A percentile compares a stretch with the other conserved stretches of the same genome.
These are phyloP conservation scores for Plenodomus tracheiphilus DNA, from an alignment of 2,329 filamentous ascomycete species.

Conservation along the genomic window DNA sequence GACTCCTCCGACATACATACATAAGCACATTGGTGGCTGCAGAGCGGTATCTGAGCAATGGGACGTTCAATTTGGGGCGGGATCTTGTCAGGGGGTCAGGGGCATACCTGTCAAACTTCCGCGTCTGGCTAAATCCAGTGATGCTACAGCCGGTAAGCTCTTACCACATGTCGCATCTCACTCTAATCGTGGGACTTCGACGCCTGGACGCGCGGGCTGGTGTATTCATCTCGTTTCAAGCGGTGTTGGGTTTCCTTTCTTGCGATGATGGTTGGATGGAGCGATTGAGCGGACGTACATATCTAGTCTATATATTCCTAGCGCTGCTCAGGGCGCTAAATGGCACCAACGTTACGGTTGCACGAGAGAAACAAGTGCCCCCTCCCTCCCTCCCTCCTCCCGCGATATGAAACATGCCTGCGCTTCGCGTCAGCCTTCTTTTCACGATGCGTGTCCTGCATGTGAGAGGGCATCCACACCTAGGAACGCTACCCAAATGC, in stretches of 20 bases:
- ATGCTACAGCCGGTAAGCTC: background rate
- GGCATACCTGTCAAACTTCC: slow-evolving; percentile 9
- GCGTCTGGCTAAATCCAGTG: background rate
- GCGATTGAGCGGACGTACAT: background rate
- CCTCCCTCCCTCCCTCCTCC: no score
- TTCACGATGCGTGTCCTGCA: background rate
- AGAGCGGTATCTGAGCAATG: slow-evolving; percentile 18
- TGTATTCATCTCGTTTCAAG: background rate
- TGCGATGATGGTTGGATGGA: background rate
- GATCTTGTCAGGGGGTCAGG: slow-evolving; percentile 29
- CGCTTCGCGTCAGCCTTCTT: background rate
- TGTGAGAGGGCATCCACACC: no score
- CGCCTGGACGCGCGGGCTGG: background rate
- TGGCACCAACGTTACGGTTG: slow-evolving; percentile 15
- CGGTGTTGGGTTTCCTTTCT: slow-evolving; percentile 7
- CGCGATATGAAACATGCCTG: no score
- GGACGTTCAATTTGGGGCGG: slow-evolving; percentile 12
- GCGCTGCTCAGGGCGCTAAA: slow-evolving; percentile 23
- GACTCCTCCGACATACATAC: slow-evolving; percentile 16
- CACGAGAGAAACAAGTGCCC: slow-evolving; percentile 35
- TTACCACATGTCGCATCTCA: background rate
- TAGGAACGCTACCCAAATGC: no score
- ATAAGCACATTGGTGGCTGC: slow-evolving; percentile 15
- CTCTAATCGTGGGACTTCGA: background rate
- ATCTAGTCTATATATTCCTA: slow-evolving; percentile 25